phyloP scores from a whole-genome alignment of 2,329 filamentous ascomycete genomes.

The Massarina eburnea region DNA sequence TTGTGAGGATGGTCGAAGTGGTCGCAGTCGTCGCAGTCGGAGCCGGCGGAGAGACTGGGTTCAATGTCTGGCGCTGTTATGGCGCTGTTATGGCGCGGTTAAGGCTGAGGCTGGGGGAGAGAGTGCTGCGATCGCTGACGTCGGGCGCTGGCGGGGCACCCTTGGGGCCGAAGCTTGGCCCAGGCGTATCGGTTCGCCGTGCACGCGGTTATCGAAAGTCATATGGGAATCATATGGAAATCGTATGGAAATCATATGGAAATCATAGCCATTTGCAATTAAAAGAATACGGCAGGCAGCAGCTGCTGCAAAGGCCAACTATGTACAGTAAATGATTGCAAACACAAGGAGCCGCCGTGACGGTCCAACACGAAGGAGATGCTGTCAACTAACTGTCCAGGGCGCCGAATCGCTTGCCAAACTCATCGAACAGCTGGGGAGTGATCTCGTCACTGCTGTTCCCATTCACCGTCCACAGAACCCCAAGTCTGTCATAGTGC shows the following conservation, averaged over 20 bases:
- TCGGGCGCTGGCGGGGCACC: conserved; percentile 10
- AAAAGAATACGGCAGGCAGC: background rate
- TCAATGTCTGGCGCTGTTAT: conserved; percentile 3
- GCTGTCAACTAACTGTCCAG: conserved; percentile 18
- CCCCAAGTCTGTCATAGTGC: conserved; percentile 81
- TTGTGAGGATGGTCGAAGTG: conserved; percentile 9
- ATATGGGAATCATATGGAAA: too few species aligned
- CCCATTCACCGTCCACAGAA: conserved; percentile 84
- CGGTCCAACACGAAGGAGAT: conserved; percentile 2
- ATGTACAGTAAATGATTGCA: conserved; percentile 1
- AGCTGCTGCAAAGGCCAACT: background rate
- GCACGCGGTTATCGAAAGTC: too few species aligned
- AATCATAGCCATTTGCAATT: too few species aligned
- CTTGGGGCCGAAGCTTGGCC: conserved; percentile 8
- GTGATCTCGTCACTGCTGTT: conserved; percentile 93
- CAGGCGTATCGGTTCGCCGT: conserved; percentile 2
- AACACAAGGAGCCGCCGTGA: background rate
- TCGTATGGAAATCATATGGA: too few species aligned
- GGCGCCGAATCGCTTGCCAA: conserved; percentile 71
- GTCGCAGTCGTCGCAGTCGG: conserved; percentile 5
- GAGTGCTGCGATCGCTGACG: conserved; percentile 14
- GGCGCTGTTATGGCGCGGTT: too few species aligned
- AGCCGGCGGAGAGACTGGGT: background rate
- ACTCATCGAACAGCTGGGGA: conserved; percentile 82
- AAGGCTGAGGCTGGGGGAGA: too few species aligned